Conservation (phyloP, 371 early-diverging fungal genomes). For the Pancytospora epiphaga region DNA sequence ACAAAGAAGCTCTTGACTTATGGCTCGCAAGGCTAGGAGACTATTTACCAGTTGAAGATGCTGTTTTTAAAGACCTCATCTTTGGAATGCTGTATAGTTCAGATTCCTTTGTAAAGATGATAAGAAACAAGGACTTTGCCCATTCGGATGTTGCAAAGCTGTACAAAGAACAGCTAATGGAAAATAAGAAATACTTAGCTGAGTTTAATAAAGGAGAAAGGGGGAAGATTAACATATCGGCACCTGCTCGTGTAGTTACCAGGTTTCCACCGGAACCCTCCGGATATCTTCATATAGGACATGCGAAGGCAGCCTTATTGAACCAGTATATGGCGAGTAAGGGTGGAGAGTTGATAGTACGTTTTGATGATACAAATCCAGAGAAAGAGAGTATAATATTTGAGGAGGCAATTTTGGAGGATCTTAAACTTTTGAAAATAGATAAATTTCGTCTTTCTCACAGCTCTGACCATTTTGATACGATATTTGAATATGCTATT, state of each 20-base stretch:
- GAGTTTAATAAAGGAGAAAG: constrained; percentile 53
- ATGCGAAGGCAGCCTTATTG: constrained; percentile 93
- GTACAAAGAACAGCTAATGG: constrained; percentile 33
- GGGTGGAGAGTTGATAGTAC: constrained; percentile 77
- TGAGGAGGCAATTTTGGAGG: constrained; percentile 55
- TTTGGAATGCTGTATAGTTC: constrained; percentile 44
- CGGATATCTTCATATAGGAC: constrained; percentile 94
- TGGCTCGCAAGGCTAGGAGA: constrained; percentile 7
- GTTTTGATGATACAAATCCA: constrained; percentile 99
- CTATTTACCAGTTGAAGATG: constrained; percentile 1
- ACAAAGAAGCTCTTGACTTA: constrained; percentile 3
- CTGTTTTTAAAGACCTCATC: constrained; percentile 26
- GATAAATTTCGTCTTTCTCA: constrained; percentile 69
- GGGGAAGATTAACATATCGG: constrained; percentile 25
- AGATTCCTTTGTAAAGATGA: constrained; percentile 1
- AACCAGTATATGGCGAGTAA: constrained; percentile 93
- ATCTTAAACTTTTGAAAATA: constrained; percentile 65
- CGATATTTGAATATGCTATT: constrained; percentile 72
- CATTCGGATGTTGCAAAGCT: constrained; percentile 22
- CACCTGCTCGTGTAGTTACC: constrained; percentile 63
- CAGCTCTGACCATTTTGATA: constrained; percentile 87
- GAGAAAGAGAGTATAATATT: constrained; percentile 73
- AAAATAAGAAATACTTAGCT: constrained; percentile 37
- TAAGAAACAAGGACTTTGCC: constrained; percentile 34
- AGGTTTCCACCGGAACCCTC: constrained; percentile 95